Conservation (phyloP, 306 rosid species). For the Rubus parviflorus region DNA sequence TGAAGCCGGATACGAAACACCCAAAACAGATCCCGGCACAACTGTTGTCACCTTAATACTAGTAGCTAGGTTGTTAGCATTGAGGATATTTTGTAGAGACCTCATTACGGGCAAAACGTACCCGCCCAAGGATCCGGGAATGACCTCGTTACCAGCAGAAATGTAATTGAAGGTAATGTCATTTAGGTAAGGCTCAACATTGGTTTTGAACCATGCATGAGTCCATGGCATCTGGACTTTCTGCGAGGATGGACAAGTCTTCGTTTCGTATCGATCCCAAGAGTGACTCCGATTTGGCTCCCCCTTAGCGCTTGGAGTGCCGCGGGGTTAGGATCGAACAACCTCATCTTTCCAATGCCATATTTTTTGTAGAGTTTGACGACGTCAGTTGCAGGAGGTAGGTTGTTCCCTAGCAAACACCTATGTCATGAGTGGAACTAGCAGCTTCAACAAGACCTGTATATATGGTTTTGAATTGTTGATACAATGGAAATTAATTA, state of each 20-base stretch:
- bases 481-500: neutral
- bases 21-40: constrained; percentile 5
- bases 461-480: neutral
- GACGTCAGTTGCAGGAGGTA: constrained; percentile 33
- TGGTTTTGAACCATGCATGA: constrained; percentile 25
- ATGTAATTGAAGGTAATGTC: constrained; percentile 12
- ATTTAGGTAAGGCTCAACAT: constrained; percentile 1
- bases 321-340: constrained; percentile 13
- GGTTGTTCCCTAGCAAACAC: constrained; percentile 23
- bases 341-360: too few species aligned
- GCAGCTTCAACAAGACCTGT: neutral
- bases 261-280: too few species aligned
- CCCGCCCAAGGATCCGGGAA: neutral
- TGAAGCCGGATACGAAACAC: constrained; percentile 26
- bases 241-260: constrained; percentile 11
- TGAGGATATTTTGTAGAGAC: neutral
- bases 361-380: constrained; percentile 14
- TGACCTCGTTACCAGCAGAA: constrained; percentile 16
- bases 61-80: neutral
- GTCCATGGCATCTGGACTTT: neutral
- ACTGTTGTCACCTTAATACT: constrained; percentile 33
- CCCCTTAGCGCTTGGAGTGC: constrained; percentile 28
- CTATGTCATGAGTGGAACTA: neutral
- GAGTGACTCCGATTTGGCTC: too few species aligned
- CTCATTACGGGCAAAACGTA: constrained; percentile 2